These are phyloP conservation scores for Penstemon newberryi DNA, from an alignment of 257 asterid genomes.

Conservation along the genomic window DNA sequence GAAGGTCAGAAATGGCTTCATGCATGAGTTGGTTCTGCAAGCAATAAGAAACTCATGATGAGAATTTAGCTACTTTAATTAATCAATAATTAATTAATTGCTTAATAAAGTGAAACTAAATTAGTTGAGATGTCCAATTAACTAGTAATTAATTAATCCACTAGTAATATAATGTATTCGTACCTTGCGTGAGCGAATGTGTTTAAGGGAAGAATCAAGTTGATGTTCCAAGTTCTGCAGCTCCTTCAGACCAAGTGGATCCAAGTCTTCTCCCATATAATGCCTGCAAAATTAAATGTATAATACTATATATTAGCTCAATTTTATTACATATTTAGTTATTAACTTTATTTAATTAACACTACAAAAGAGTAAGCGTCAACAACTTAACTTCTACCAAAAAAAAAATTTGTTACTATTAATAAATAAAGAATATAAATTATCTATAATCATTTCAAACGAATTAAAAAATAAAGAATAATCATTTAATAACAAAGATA, in stretches of 20 bases:
- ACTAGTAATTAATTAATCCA: no score
- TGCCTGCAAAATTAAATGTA: constrained; percentile 47
- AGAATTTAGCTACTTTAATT: background rate
- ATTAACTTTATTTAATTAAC: background rate
- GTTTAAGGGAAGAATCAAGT: constrained; percentile 75
- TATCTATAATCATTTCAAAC: no score
- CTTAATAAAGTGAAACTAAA: no score
- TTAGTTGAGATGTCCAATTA: no score
- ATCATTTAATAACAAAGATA: no score
- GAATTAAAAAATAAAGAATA: no score
- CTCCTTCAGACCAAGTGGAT: constrained; percentile 61
- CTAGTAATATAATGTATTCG: no score
- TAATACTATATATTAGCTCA: background rate
- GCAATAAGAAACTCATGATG: background rate
- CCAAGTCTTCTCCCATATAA: constrained; percentile 76
- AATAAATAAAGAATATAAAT: no score
- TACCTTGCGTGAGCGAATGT: constrained; percentile 79
- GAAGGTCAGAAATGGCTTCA: constrained; percentile 74
- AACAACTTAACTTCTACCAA: no score
- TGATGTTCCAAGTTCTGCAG: constrained; percentile 85
- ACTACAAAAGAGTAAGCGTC: background rate
- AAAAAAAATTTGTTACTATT: no score
- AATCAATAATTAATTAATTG: no score
- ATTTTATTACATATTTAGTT: background rate
- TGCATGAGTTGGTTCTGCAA: constrained; percentile 85